Evolutionary conservation across 208 protist genomes (phyloP), one percentile per base, ranked within the genome.

Genomic region (Trypanosomatidae sp.): DNA sequence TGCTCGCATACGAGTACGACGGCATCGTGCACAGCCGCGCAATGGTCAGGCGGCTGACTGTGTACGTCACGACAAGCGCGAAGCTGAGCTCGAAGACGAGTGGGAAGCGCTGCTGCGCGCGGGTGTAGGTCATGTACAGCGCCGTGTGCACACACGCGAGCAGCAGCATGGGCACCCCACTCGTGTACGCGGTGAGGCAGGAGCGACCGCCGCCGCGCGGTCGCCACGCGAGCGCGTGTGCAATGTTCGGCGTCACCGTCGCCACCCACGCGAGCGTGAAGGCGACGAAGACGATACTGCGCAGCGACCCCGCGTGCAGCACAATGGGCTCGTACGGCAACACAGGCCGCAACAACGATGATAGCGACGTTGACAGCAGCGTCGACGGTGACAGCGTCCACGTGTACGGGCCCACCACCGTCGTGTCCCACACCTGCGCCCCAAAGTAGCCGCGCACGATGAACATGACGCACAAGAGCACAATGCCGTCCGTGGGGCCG

Each of bases 401-500:
- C 30, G 30, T 11, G 55, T 72, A 79, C 13, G 72, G 69, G 0
- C 56, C 56, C 6, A 72, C 45, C 20, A 75, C 37, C 19, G 35
- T 18, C 2, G 33, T 46, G 11, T 71, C 56, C 71, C 74, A 94
- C n/a, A 90, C 41, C 3, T 48, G 33, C 21, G 46, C 18, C 3
- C 61, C 58, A 15, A 62, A 71, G n/a, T 66, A 1, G 5, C 53
- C 69, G 2, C 71, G 74, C 10, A 84, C 5, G 27, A 82, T 21
- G 53, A 86, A 89, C 16, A 89, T 13, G 23, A 45, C 24, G 57
- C 67, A 81, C 35, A 54, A 57, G 8, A 89, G 11, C 11, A 88
- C 20, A 28, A 96, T 83, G 10, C 90, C 90, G 30, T 96, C 87
- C 4, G 78, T 88, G 0, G 90, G 90, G 21, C 80, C 90, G 50